These are phyloP conservation scores for Linnemannia elongata DNA, from an alignment of 192 early-diverging fungal species.

Conservation along the genomic window DNA sequence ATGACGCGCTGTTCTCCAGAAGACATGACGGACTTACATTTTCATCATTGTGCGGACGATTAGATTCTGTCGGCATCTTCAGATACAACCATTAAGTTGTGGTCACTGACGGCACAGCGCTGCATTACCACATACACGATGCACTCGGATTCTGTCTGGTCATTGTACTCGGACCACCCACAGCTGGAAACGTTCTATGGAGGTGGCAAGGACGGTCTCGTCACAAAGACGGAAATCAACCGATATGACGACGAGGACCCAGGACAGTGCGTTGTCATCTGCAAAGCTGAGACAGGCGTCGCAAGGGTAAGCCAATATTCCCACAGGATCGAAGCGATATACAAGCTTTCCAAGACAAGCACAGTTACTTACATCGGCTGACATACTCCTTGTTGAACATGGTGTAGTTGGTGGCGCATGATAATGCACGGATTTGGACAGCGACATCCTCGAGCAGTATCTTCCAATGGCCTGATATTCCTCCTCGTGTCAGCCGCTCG, in stretches of 20 bases:
- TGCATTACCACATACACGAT: conserved; percentile 93
- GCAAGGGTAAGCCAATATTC: conserved; percentile 67
- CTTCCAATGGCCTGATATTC: conserved; percentile 88
- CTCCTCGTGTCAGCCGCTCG: conserved; percentile 64
- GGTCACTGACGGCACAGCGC: conserved; percentile 89
- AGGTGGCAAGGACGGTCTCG: conserved; percentile 91
- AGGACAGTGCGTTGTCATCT: conserved; percentile 88
- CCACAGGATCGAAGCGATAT: neutral
- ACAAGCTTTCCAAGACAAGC: too few species aligned
- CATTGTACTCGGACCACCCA: conserved; percentile 87
- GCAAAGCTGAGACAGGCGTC: conserved; percentile 86
- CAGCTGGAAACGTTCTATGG: conserved; percentile 92
- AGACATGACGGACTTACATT: neutral
- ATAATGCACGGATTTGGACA: conserved; percentile 92
- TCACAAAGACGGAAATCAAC: conserved; percentile 84
- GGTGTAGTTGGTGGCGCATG: conserved; percentile 79
- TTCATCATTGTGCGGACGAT: neutral
- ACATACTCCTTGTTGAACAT: neutral
- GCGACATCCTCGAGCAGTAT: conserved; percentile 87
- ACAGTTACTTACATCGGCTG: too few species aligned
- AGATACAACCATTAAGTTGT: conserved; percentile 97
- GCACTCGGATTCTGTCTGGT: conserved; percentile 92
- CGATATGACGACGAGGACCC: conserved; percentile 66
- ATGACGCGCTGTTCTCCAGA: neutral
- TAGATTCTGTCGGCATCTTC: conserved; percentile 93